Evolutionary conservation across 2,329 filamentous ascomycete genomes (phyloP).

Genomic region (Apiospora aurea): DNA sequence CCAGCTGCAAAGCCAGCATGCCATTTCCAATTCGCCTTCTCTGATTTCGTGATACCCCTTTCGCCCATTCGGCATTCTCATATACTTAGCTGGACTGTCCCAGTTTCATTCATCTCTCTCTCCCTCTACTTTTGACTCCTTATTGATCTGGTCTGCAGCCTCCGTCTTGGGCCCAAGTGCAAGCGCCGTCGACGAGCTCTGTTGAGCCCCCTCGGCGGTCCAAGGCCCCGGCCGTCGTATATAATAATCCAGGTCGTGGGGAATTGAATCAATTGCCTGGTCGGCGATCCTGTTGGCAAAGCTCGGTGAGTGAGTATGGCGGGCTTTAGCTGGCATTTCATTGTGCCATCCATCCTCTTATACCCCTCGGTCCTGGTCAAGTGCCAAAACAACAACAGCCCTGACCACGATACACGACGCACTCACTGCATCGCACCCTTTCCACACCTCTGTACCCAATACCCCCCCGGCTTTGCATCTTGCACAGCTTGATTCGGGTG

Average conservation of each 20-base stretch:
- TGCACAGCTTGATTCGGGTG: not conserved
- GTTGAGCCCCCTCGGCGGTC: not conserved
- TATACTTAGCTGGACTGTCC: not conserved
- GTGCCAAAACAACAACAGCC: not conserved
- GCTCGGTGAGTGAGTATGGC: not conserved
- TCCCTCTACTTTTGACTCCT: not conserved
- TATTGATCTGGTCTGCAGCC: not conserved
- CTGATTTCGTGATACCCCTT: slow-evolving; percentile 15
- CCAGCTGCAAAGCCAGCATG: not conserved
- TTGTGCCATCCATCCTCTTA: not conserved
- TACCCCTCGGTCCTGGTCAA: not conserved
- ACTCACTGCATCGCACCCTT: not conserved
- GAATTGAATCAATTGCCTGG: too few relatives aligned
- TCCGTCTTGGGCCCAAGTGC: not conserved
- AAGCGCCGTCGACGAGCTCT: not conserved
- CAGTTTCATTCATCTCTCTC: not conserved
- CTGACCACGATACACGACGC: not conserved
- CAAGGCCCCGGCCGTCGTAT: not conserved
- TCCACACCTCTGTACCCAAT: not conserved
- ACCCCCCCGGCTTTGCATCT: not conserved
- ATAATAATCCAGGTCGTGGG: not conserved
- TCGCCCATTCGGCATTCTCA: not conserved
- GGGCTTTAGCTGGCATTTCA: not conserved
- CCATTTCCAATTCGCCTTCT: not conserved
- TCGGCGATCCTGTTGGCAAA: not conserved